Evolutionary conservation across 257 asterid species (phyloP).

Genomic region (Coffea canephora): DNA sequence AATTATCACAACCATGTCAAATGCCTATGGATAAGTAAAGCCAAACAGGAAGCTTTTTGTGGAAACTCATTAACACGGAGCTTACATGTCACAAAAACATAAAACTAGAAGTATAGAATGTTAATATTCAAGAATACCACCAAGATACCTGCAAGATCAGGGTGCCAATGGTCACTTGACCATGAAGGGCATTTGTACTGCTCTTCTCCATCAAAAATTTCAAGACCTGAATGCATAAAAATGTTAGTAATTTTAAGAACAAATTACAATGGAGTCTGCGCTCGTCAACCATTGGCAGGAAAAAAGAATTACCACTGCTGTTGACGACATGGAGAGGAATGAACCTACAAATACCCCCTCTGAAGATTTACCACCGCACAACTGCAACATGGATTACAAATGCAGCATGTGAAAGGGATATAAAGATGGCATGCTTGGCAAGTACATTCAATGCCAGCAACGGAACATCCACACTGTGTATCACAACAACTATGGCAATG

Average conservation of each 20-base stretch:
- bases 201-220: slow-evolving; percentile 90
- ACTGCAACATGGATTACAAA: slow-evolving; percentile 45
- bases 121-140: not conserved
- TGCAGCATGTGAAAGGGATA: slow-evolving; percentile 10
- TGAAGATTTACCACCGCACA: slow-evolving; percentile 91
- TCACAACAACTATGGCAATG: not conserved
- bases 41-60: not conserved
- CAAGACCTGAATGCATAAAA: slow-evolving; percentile 31
- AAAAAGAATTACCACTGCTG: slow-evolving; percentile 80
- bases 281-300: slow-evolving; percentile 17
- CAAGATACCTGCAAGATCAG: slow-evolving; percentile 84
- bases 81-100: not conserved
- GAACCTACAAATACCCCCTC: slow-evolving; percentile 97
- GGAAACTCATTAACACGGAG: not conserved
- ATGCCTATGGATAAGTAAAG: not conserved
- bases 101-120: not conserved
- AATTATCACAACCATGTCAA: not conserved
- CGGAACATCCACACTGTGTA: not conserved
- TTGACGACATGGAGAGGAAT: slow-evolving; percentile 97
- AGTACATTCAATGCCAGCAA: not conserved
- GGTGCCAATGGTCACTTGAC: slow-evolving; percentile 96
- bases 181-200: slow-evolving; percentile 82
- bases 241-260: not conserved
- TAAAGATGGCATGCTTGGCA: not conserved
- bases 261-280: slow-evolving; percentile 15